phyloP scores from a whole-genome alignment of 805 yeast genomes.

The Saccharomycopsis amapae region DNA sequence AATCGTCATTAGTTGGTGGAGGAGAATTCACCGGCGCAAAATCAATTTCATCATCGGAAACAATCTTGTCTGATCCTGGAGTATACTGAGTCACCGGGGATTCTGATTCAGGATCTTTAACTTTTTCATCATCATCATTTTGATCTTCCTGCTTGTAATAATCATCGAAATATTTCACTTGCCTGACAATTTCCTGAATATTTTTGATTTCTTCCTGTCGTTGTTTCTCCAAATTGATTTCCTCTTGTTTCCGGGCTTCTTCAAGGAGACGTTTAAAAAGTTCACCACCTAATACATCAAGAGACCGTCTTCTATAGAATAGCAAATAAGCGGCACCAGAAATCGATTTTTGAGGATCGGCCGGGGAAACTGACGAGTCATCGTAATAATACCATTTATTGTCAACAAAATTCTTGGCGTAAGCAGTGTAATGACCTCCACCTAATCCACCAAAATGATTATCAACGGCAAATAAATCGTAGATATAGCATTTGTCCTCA shows the following conservation, averaged over 20 bases:
- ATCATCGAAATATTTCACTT: no score
- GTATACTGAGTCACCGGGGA: no score
- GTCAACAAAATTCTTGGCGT: slow-evolving; percentile 71
- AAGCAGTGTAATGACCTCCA: slow-evolving; percentile 96
- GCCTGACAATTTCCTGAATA: slow-evolving; percentile 9
- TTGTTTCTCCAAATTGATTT: slow-evolving; percentile 1
- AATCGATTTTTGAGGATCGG: slow-evolving; percentile 53
- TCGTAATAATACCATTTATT: slow-evolving; percentile 83
- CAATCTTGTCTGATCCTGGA: no score
- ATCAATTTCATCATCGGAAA: no score
- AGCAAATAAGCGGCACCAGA: slow-evolving; percentile 80
- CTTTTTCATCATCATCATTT: no score
- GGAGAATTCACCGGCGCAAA: no score
- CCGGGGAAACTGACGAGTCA: slow-evolving; percentile 66
- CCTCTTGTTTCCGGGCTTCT: slow-evolving; percentile 32
- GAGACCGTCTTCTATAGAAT: slow-evolving; percentile 59
- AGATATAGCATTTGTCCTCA: slow-evolving; percentile 32
- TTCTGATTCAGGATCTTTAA: no score
- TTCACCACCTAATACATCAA: slow-evolving; percentile 41
- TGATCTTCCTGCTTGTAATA: no score
- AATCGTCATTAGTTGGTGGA: no score
- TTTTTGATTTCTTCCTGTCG: slow-evolving; percentile 7
- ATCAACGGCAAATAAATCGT: slow-evolving; percentile 88
- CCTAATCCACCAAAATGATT: slow-evolving; percentile 95
- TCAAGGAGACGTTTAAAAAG: slow-evolving; percentile 35